phyloP scores from a whole-genome alignment of 2,329 filamentous ascomycete genomes.

The Penicillium sp. region DNA sequence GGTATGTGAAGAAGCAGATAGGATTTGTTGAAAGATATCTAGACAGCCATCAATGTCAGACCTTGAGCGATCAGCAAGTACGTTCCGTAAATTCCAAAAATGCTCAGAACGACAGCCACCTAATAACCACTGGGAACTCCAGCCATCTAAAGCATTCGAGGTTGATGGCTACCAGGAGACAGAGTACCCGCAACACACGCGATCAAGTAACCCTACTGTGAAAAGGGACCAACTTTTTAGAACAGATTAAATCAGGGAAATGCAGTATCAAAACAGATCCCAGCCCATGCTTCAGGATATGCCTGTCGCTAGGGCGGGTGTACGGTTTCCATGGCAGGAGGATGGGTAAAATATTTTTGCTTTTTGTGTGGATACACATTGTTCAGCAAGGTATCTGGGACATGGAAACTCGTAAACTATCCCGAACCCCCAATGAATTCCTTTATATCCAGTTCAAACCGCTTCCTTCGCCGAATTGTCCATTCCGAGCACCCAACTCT shows the following conservation, averaged over 20 bases:
- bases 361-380: conserved; percentile 42
- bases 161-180: neutral
- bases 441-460: conserved; percentile 40
- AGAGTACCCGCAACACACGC: neutral
- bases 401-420: conserved; percentile 42
- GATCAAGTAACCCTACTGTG: neutral
- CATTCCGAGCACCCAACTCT: conserved; percentile 32
- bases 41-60: neutral
- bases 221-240: conserved; percentile 3
- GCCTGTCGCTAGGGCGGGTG: conserved; percentile 18
- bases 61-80: neutral
- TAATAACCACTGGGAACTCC: neutral
- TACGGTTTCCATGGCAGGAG: conserved; percentile 31
- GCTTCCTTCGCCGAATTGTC: conserved; percentile 35
- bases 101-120: neutral
- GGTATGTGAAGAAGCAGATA: neutral
- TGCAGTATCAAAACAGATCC: conserved; percentile 5
- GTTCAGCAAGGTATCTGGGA: conserved; percentile 42
- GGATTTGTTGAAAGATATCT: neutral
- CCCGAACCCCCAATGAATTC: conserved; percentile 38
- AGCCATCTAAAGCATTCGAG: neutral
- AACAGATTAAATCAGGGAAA: conserved; percentile 3
- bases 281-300: conserved; percentile 13
- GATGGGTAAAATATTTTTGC: conserved; percentile 38
- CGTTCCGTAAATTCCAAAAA: neutral